Conservation (phyloP, 768 basidiomycete genomes). For the Thelephora ganbajun region DNA sequence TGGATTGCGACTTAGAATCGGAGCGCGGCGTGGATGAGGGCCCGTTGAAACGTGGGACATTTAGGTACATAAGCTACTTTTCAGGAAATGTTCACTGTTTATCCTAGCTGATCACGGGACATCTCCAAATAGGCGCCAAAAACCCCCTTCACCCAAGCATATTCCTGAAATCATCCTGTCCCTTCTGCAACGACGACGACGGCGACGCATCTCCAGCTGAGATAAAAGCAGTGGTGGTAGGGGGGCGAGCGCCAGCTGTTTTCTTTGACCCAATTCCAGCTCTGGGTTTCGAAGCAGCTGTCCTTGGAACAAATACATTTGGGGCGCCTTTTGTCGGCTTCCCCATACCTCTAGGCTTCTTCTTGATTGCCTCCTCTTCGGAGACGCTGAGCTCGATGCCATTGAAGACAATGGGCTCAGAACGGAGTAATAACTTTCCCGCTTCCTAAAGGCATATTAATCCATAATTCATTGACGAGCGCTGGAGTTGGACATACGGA, state of each 20-base stretch:
- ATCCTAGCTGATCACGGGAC: no score
- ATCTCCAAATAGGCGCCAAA: neutral
- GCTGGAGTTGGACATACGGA: slow-evolving; percentile 23
- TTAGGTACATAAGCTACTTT: no score
- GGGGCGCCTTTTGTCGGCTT: slow-evolving; percentile 12
- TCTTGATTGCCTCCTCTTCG: slow-evolving; percentile 32
- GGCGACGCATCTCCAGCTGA: slow-evolving; percentile 10
- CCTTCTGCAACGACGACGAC: slow-evolving; percentile 22
- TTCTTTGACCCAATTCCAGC: slow-evolving; percentile 57
- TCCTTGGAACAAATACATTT: slow-evolving; percentile 52
- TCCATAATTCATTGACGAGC: neutral
- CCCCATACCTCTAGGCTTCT: neutral
- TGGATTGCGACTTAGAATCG: neutral
- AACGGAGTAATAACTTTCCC: slow-evolving; percentile 58
- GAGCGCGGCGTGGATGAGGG: no score
- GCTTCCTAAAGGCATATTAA: slow-evolving; percentile 47
- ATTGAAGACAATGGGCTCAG: slow-evolving; percentile 61
- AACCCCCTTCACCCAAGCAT: slow-evolving; percentile 36
- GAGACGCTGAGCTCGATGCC: slow-evolving; percentile 44
- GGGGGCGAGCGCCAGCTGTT: slow-evolving; percentile 8
- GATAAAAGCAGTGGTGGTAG: slow-evolving; percentile 10
- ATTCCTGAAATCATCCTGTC: slow-evolving; percentile 79
- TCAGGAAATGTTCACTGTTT: no score
- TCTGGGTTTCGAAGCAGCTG: slow-evolving; percentile 49
- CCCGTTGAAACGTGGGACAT: no score